Evolutionary conservation across 768 basidiomycete genomes (phyloP), one percentile per base, ranked within the genome.

Genomic region (Royoungia palumana): DNA sequence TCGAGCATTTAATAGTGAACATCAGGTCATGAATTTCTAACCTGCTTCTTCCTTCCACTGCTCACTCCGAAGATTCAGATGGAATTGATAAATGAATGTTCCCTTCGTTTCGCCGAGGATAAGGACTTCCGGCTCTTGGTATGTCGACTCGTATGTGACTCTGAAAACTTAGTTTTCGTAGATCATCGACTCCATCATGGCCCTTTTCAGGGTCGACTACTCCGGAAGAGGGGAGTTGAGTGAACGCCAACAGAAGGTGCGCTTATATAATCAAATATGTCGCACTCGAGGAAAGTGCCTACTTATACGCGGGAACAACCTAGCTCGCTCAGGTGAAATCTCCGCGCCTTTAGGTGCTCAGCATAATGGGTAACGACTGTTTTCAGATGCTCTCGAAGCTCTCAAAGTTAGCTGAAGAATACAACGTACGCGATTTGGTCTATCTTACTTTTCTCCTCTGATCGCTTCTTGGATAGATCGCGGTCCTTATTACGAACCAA

Each of bases 101-200:
- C 90, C 3, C 73, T 84, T 51, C 83, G 91, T 42, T 91, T 94
- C 61, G 88, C 91, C 0, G 92, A 94, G 63, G 91, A 93, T 65
- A 91, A 88, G 60, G 86, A 89, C 59, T 92, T 83, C 58, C 75
- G 83, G 40, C 75, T 89, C 24, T 69, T 91, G 60, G 87, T 86
- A 59, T 25, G 60, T 51, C 50, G 32, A 12, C 9, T 30, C n/a
- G 16, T 12, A 7, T 19, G 13, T 25, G 2, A 44, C 8, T 20
- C 39, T 19, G 11, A 16, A 8, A 17, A 41, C 43, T 64, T 35
- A 68, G 32, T 20, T 20, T 49, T 22, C 30, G 6, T 60, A 95
- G 87, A 93, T 97, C 50, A 80, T 97, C 30, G 95, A 97, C 65
- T 94, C 90, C 58, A 94, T 97, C 52, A 95, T 98, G 91, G 95